Percentiles rank a stretch among this genome's conserved stretches.
Evolutionary conservation across 2,329 filamentous ascomycete species (phyloP).

Genomic region (Nigrospora osmanthi): DNA sequence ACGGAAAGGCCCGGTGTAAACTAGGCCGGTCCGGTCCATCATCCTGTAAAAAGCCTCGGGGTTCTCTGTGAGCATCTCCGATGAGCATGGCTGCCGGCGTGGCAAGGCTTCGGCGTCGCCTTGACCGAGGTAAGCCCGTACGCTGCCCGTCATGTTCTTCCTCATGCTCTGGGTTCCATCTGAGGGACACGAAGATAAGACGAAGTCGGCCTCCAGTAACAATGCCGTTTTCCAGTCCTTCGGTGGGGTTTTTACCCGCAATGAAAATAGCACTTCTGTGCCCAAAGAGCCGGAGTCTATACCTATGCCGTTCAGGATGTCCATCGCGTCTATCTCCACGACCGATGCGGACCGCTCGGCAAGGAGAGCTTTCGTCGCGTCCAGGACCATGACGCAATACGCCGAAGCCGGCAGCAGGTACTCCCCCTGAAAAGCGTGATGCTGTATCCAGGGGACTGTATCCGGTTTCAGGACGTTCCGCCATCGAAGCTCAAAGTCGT

Average conservation of each 20-base stretch:
- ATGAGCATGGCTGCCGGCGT: constrained; percentile 4
- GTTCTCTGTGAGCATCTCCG: constrained; percentile 23
- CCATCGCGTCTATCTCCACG: constrained; percentile 16
- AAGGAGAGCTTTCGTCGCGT: constrained; percentile 26
- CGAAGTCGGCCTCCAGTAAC: constrained; percentile 22
- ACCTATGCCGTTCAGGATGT: constrained; percentile 17
- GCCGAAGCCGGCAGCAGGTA: constrained; percentile 37
- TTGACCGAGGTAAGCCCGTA: constrained; percentile 23
- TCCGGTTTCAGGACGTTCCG: constrained; percentile 29
- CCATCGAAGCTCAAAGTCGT: constrained; percentile 26
- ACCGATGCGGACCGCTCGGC: constrained; percentile 12
- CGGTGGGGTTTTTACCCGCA: constrained; percentile 13
- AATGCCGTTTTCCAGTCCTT: constrained; percentile 2
- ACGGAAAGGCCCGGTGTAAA: constrained; percentile 29
- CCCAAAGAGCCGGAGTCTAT: constrained; percentile 21
- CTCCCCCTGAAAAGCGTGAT: constrained; percentile 34
- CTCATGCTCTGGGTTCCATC: constrained; percentile 24
- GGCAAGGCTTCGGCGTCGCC: constrained; percentile 19
- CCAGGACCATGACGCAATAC: constrained; percentile 38
- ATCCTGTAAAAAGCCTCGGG: constrained; percentile 29
- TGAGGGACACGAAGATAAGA: constrained; percentile 23
- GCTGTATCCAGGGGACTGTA: constrained; percentile 30
- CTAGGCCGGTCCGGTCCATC: constrained; percentile 29
- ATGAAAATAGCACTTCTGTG: constrained; percentile 27
- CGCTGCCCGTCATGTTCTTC: constrained; percentile 23